Conservation (phyloP, 805 yeast genomes). For the Yarrowia sp. region DNA sequence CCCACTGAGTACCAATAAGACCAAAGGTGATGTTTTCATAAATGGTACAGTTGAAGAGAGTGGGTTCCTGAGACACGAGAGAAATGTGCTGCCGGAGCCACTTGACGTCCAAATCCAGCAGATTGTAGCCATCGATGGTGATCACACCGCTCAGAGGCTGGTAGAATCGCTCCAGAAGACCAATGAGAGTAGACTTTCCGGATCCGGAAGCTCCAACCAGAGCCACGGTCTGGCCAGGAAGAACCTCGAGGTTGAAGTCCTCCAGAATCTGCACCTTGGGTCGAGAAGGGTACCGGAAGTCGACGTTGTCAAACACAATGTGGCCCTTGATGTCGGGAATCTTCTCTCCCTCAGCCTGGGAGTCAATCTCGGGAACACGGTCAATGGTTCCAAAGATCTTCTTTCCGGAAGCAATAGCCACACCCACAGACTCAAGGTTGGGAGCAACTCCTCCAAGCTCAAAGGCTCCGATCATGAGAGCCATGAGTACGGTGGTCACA, state of each 20-base stretch:
- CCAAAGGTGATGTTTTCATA: slow-evolving; percentile 90
- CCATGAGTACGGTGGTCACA: slow-evolving; percentile 51
- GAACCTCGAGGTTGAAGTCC: slow-evolving; percentile 77
- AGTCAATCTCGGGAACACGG: slow-evolving; percentile 53
- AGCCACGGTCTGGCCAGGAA: slow-evolving; percentile 91
- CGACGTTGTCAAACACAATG: slow-evolving; percentile 80
- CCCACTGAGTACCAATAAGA: slow-evolving; percentile 67
- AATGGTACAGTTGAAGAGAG: slow-evolving; percentile 86
- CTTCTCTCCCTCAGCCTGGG: slow-evolving; percentile 46
- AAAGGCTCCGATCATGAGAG: slow-evolving; percentile 55
- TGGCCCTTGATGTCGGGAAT: slow-evolving; percentile 59
- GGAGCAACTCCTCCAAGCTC: slow-evolving; percentile 54
- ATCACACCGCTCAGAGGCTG: slow-evolving; percentile 78
- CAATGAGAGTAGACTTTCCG: slow-evolving; percentile 90
- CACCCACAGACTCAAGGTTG: slow-evolving; percentile 50
- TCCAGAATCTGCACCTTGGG: slow-evolving; percentile 84
- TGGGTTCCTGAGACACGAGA: slow-evolving; percentile 95
- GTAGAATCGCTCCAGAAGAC: slow-evolving; percentile 86
- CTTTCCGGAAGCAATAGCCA: slow-evolving; percentile 53
- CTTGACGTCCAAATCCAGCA: slow-evolving; percentile 72
- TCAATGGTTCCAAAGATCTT: slow-evolving; percentile 55
- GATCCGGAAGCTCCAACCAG: slow-evolving; percentile 96
- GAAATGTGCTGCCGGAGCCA: slow-evolving; percentile 80
- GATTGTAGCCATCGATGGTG: slow-evolving; percentile 83
- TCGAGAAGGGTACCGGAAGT: slow-evolving; percentile 80